A percentile compares a stretch with the other conserved stretches of the same genome.
Evolutionary conservation across 768 basidiomycete species (phyloP).

Genomic region (Clavulina sp.): DNA sequence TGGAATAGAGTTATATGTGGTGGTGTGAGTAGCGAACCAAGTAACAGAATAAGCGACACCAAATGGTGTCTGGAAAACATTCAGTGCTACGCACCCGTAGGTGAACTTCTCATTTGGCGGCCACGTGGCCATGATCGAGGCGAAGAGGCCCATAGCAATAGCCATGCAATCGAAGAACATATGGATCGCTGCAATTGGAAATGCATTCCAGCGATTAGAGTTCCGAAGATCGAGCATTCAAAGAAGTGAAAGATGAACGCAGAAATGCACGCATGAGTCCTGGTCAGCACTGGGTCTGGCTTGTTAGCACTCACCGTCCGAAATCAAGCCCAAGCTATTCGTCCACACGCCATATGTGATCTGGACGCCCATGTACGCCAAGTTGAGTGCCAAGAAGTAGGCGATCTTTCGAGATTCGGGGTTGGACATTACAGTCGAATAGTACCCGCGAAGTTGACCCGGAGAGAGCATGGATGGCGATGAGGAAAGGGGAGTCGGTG

Average conservation of each 20-base stretch:
- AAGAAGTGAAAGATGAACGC: no score
- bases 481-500: neutral
- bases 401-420: slow-evolving; percentile 90
- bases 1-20: neutral
- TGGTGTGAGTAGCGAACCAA: no score
- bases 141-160: slow-evolving; percentile 85
- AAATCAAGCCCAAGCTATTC: slow-evolving; percentile 89
- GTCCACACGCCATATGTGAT: slow-evolving; percentile 97
- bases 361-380: slow-evolving; percentile 93
- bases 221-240: no score
- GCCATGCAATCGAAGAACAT: slow-evolving; percentile 99
- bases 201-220: slow-evolving; percentile 4
- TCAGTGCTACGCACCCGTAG: slow-evolving; percentile 49
- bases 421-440: slow-evolving; percentile 82
- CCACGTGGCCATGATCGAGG: slow-evolving; percentile 97
- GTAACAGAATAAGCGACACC: no score
- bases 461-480: slow-evolving; percentile 9
- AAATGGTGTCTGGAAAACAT: neutral
- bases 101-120: slow-evolving; percentile 87
- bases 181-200: slow-evolving; percentile 58
- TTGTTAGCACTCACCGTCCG: slow-evolving; percentile 54
- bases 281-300: neutral
- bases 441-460: slow-evolving; percentile 29
- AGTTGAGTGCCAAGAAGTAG: slow-evolving; percentile 87
- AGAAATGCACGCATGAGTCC: neutral